Base-by-base conservation (phyloP, 78 protist species). In the Planoprotostelium fungivorum region DNA sequence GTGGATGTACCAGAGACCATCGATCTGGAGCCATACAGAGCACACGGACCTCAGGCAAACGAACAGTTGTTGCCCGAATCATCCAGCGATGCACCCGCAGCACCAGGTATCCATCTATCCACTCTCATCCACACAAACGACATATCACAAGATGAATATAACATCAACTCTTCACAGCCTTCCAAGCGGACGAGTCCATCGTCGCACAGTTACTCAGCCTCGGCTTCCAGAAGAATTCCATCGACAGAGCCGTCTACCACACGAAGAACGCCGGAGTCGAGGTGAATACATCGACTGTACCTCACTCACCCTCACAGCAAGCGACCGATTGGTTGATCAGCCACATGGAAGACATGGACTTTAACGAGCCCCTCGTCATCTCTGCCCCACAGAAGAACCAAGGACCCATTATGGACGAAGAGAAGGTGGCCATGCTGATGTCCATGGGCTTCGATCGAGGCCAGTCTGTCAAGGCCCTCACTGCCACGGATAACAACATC, bases 271-370 rank as follows among this genome's bases (percentile, higher is more conserved):
- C 73, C 16, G 73, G 73, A 51, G 73, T 51, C 5, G 73, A 51
- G 73, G n/a, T n/a, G n/a, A n/a, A n/a, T n/a, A n/a, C n/a, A n/a
- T n/a, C n/a, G n/a, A n/a, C n/a, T n/a, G n/a, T n/a, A n/a, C n/a
- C 28, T 16, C 35, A 35, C 90, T 0, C 90, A 84, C 36, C 37
- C n/a, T 0, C 16, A 0, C 5, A 84, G n/a, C 31, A 51, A 35
- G 98, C 98, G 29, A 94, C 91, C 0, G 98, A 97, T 83, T 97
- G 98, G 98, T 88, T 97, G 86, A 90, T 97, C 87, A 38, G 84
- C 73, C 97, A 96, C 39, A 37, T 87, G 35, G 98, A 97, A 89
- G 90, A 90, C 16, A 63, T 95, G 1, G 96, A 96, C 36, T 51
- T 51, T 51, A 16, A 5, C 73, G 73, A 51, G 5, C 73, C 73